phyloP scores from a whole-genome alignment of 805 yeast species.

The Starmerella vitae region DNA sequence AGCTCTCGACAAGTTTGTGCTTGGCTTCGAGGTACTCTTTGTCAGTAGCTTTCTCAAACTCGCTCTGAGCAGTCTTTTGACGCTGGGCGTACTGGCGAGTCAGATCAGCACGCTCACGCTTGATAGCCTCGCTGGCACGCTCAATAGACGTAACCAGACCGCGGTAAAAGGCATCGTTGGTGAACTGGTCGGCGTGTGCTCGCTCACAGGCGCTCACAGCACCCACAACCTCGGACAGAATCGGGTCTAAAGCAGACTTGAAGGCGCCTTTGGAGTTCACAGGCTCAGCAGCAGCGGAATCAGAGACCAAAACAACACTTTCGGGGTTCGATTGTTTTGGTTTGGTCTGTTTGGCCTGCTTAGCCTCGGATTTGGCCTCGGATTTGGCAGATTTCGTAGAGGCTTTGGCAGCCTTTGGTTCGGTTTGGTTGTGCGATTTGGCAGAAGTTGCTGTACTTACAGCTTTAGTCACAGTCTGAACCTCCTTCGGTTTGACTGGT shows the following conservation, averaged over 20 bases:
- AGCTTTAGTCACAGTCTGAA: constrained; percentile 3
- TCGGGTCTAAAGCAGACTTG: constrained; percentile 6
- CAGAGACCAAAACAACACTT: neutral
- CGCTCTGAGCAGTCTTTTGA: constrained; percentile 1
- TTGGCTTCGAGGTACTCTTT: constrained; percentile 28
- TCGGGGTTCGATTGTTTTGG: neutral
- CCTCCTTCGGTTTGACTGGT: too few relatives aligned
- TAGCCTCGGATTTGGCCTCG: constrained; percentile 3
- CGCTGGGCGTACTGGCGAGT: constrained; percentile 4
- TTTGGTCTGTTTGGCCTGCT: constrained; percentile 4
- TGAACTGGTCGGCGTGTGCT: constrained; percentile 17
- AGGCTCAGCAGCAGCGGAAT: neutral
- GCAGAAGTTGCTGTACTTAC: neutral
- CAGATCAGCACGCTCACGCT: constrained; percentile 10
- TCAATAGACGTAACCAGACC: constrained; percentile 11
- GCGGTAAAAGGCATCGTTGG: constrained; percentile 7
- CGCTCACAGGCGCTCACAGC: constrained; percentile 17
- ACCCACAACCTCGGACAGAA: constrained; percentile 19
- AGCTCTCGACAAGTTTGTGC: constrained; percentile 51
- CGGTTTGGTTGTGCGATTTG: neutral
- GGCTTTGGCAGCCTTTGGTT: neutral
- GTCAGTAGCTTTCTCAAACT: constrained; percentile 13
- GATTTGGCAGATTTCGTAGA: neutral
- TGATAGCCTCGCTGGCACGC: constrained; percentile 9
- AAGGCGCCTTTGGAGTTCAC: neutral